Percentiles rank a stretch among this genome's conserved stretches.
Evolutionary conservation across 768 basidiomycete genomes (phyloP).

Genomic region (Mycena belliarum): DNA sequence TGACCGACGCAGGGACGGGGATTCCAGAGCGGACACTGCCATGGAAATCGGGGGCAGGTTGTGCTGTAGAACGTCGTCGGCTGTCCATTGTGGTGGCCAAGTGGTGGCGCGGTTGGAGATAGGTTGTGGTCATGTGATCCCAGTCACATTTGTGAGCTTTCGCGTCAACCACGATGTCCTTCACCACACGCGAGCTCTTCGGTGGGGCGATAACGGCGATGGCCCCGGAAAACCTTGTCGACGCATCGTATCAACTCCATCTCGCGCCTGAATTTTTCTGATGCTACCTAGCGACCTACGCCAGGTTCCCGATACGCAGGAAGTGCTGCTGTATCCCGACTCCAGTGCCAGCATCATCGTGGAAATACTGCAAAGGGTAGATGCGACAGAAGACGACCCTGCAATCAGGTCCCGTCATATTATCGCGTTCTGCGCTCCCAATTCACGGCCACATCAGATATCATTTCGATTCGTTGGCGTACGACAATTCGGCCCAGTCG

Average conservation of each 20-base stretch:
- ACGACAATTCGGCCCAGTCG: constrained; percentile 79
- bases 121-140: no score
- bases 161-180: no score
- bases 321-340: constrained; percentile 79
- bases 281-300: constrained; percentile 48
- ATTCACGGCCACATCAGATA: constrained; percentile 53
- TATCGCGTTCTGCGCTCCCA: constrained; percentile 5
- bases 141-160: no score
- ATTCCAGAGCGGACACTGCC: constrained; percentile 61
- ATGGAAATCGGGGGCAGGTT: constrained; percentile 50
- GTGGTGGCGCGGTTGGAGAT: constrained; percentile 6
- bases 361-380: constrained; percentile 80
- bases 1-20: constrained; percentile 73
- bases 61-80: constrained; percentile 60
- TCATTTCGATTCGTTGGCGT: constrained; percentile 87
- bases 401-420: constrained; percentile 63
- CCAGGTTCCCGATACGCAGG: constrained; percentile 93
- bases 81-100: constrained; percentile 38
- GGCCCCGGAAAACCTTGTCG: constrained; percentile 61
- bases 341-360: constrained; percentile 77
- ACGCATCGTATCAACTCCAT: constrained; percentile 73
- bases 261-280: not conserved
- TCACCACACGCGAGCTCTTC: constrained; percentile 59
- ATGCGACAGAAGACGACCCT: constrained; percentile 50
- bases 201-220: constrained; percentile 79